These are phyloP conservation scores for Umbelopsis ramanniana DNA, from an alignment of 192 early-diverging fungal species.

Conservation along the genomic window DNA sequence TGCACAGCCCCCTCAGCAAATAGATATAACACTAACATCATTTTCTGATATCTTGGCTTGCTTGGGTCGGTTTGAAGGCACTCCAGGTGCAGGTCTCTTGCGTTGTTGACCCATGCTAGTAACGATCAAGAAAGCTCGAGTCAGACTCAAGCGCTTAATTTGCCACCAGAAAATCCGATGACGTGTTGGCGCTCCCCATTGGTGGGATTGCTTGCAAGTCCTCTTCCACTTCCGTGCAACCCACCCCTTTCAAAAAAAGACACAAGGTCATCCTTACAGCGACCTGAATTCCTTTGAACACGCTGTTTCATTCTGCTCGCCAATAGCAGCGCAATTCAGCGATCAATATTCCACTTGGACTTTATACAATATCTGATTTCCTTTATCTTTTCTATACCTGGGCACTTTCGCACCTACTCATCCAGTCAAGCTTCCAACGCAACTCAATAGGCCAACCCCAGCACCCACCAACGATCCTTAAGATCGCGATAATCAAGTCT, in stretches of 20 bases:
- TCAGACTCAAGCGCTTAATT: not conserved
- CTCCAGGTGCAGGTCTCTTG: slow-evolving; percentile 11
- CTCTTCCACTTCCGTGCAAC: not conserved
- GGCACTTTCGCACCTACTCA: too few species aligned
- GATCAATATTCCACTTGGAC: too few species aligned
- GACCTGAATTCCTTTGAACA: not conserved
- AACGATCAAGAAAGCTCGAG: not conserved
- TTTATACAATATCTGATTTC: too few species aligned
- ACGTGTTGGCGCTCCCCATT: slow-evolving; percentile 6
- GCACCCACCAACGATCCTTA: not conserved
- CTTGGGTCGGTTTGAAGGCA: not conserved
- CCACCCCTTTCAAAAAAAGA: slow-evolving; percentile 14
- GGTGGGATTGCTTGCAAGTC: slow-evolving; percentile 2
- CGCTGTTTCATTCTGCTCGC: too few species aligned
- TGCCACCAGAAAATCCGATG: slow-evolving; percentile 10
- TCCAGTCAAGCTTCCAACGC: too few species aligned
- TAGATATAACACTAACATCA: not conserved
- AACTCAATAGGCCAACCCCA: not conserved
- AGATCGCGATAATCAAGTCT: not conserved
- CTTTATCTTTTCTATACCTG: too few species aligned
- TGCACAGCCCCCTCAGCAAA: not conserved
- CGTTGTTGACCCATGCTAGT: slow-evolving; percentile 7
- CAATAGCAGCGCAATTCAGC: too few species aligned
- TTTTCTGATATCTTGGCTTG: not conserved
- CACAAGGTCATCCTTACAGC: not conserved